These are phyloP conservation scores for Solanum microdontum DNA, from an alignment of 257 asterid genomes.

Conservation along the genomic window DNA sequence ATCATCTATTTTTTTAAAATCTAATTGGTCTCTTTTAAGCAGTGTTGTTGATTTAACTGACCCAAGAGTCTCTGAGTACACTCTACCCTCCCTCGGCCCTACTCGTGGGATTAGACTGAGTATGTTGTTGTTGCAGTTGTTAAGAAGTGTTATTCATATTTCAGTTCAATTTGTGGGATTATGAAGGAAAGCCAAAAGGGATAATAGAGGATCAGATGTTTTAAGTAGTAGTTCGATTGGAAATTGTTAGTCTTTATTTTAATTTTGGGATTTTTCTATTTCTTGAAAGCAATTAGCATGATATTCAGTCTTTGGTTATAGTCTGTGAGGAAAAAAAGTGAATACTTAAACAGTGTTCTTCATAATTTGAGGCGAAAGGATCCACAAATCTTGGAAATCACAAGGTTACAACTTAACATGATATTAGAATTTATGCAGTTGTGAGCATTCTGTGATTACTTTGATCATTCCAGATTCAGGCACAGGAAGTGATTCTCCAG, in stretches of 20 bases:
- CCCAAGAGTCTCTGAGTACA: neutral
- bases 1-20: neutral
- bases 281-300: neutral
- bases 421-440: neutral
- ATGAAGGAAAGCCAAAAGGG: neutral
- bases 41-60: neutral
- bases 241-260: neutral
- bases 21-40: neutral
- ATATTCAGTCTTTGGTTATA: neutral
- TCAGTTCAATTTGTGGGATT: neutral
- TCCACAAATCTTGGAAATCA: neutral
- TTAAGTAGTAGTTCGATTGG: neutral
- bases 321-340: neutral
- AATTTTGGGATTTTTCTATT: neutral
- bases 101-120: neutral
- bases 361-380: neutral
- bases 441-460: neutral
- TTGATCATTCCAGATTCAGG: constrained; percentile 39
- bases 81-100: neutral
- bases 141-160: neutral
- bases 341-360: neutral
- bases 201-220: neutral
- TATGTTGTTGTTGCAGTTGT: neutral
- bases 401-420: neutral
- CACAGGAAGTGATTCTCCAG: constrained; percentile 56